Evolutionary conservation across 495 filamentous ascomycete genomes (phyloP), one percentile per base, ranked within the genome.

Genomic region (Friedmanniomyces simplex): DNA sequence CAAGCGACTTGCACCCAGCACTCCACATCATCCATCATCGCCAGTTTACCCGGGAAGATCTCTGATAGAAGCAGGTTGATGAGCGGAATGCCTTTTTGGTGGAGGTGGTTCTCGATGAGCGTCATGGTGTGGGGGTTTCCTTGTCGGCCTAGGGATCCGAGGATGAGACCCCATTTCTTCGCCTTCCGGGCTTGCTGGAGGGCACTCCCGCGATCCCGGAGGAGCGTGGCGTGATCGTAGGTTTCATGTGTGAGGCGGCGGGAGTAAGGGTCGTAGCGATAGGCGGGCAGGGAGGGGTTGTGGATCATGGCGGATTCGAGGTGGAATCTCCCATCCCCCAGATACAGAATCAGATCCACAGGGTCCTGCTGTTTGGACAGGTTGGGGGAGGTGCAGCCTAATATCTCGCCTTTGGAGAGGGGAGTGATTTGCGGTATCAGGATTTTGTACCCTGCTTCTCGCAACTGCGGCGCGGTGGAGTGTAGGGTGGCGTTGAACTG

Each of bases 301-400:
- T 96, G 90, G 63, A 99, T 99, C 93, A 99, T 97, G 59, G 91
- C 91, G 57, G 84, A 89, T 69, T 99, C 93, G 30, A 99, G 84
- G 64, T 99, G 93, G 77, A 99, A 99, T 50, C 91, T 81, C 20
- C 93, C 93, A 65, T 99, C 93, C 28, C 93, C 93, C 3, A 99
- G 80, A 67, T 99, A 99, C 12, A 99, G 75, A 28, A 99, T 82
- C 52, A 88, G 67, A 62, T 97, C 90, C 10, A 93, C 78, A 3
- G 46, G 21, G 16, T 73, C 71, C 54, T 69, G 70, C 46, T 69
- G 69, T 14, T 77, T 66, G 37, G 75, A 66, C 11, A 98, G 77
- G 25, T 82, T 79, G 0, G 93, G 93, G 0, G 88, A 91, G 18
- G 93, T 99, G 69, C 93, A 99, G 25, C 93, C 93, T 0, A 99